phyloP scores from a whole-genome alignment of 768 basidiomycete genomes.

The Cystofilobasidium ferigula region DNA sequence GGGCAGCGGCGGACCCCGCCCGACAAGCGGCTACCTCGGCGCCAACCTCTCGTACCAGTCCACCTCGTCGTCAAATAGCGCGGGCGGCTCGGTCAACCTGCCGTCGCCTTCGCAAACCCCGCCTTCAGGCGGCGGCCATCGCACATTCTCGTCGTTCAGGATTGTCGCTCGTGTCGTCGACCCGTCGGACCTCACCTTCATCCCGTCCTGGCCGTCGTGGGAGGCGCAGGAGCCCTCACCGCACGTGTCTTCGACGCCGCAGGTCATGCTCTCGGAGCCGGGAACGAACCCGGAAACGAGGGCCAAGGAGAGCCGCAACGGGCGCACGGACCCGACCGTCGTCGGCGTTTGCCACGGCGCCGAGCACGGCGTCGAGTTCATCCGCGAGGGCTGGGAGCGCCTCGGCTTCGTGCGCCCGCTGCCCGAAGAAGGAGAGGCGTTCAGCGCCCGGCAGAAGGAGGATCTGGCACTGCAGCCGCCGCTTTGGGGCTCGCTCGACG shows the following conservation, averaged over 20 bases:
- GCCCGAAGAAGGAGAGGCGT: not conserved
- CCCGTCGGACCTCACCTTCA: conserved; percentile 27
- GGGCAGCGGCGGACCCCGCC: not conserved
- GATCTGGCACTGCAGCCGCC: too few relatives aligned
- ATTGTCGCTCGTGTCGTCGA: conserved; percentile 26
- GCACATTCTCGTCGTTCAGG: conserved; percentile 23
- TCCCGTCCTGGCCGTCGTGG: conserved; percentile 28
- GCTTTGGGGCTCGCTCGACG: not conserved
- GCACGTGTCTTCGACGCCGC: not conserved
- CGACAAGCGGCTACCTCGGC: conserved; percentile 6
- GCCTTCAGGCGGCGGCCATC: not conserved
- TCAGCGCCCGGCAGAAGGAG: not conserved
- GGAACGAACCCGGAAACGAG: conserved; percentile 23
- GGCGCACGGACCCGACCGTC: conserved; percentile 24
- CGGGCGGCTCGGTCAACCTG: too few relatives aligned
- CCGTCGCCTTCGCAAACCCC: not conserved
- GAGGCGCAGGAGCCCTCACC: conserved; percentile 13
- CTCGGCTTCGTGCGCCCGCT: conserved; percentile 5
- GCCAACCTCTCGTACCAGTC: not conserved
- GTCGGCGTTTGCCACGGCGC: conserved; percentile 23
- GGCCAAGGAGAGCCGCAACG: conserved; percentile 17
- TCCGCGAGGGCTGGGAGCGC: conserved; percentile 24
- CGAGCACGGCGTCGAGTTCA: conserved; percentile 21
- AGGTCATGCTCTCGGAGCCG: conserved; percentile 20
- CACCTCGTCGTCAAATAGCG: not conserved